Evolutionary conservation across 2,329 filamentous ascomycete genomes (phyloP), one percentile per base, ranked within the genome.

Genomic region (Botrytis galanthina): DNA sequence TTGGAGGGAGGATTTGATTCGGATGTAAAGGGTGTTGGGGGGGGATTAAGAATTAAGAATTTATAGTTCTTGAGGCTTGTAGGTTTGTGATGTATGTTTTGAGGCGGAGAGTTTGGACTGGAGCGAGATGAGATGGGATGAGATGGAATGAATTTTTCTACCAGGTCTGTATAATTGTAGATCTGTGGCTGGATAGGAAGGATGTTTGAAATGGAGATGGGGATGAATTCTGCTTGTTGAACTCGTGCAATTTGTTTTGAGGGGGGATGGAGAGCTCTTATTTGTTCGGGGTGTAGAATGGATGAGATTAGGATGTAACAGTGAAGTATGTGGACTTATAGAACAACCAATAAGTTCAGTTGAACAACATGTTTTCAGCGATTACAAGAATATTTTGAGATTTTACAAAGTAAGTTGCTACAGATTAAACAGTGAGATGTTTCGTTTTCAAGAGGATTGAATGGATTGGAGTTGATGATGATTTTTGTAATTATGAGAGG

Each of bases 251-350:
- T 51, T n/a, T 26, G 26, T 14, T 14, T 51, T 1, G 26, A n/a
- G 4, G 5, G 26, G 2, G 4, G 46, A n/a, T 0, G 2, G 26
- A 0, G 4, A 9, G 26, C 10, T 5, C 26, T n/a, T 51, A 5
- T 51, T 0, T 3, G 2, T 14, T 51, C 0, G 16, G 16, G 4
- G 2, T 51, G 12, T 7, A 7, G 18, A 51, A 51, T n/a, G 4
- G 4, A n/a, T n/a, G 12, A n/a, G 16, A 14, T n/a, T 5, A 3
- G 12, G 0, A 51, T n/a, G n/a, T 5, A 16, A 51, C 4, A 10
- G 48, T 51, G 26, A 51, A 26, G 48, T n/a, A 14, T n/a, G 3
- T n/a, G 10, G 4, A 6, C 5, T 16, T 10, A 7, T 6, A 26
- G 48, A 51, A 14, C 4, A 16, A 51, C 2, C 10, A 51, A n/a